phyloP scores from a whole-genome alignment of 2,329 filamentous ascomycete species.

The Colletotrichum siamense region DNA sequence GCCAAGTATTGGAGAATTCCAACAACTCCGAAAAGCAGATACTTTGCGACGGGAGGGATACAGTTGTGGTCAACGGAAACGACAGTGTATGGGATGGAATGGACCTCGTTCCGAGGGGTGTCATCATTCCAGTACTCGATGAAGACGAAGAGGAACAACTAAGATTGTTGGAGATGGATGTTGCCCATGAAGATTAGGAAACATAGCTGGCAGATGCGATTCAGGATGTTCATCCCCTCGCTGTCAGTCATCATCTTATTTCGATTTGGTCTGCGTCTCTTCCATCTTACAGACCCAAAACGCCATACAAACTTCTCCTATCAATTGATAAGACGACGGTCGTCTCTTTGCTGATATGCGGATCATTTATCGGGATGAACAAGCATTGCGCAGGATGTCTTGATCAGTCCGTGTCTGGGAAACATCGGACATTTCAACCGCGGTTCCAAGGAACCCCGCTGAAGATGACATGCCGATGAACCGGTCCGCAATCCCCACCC shows the following conservation, averaged over 20 bases:
- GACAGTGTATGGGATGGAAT: background rate
- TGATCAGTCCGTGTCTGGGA: background rate
- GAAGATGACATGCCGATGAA: background rate
- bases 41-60: background rate
- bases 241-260: background rate
- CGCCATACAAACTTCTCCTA: background rate
- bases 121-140: background rate
- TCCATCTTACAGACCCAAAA: background rate
- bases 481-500: background rate
- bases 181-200: background rate
- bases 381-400: background rate
- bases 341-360: background rate
- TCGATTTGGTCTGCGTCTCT: background rate
- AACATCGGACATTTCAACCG: background rate
- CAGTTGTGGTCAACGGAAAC: background rate
- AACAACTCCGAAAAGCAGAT: background rate
- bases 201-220: background rate
- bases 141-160: background rate
- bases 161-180: background rate
- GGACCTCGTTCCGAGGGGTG: background rate
- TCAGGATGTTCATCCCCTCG: background rate
- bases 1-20: background rate
- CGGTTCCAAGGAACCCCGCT: background rate
- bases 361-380: background rate
- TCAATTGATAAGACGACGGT: background rate